Conservation (phyloP, 805 yeast species). For the Yarrowia divulgata region DNA sequence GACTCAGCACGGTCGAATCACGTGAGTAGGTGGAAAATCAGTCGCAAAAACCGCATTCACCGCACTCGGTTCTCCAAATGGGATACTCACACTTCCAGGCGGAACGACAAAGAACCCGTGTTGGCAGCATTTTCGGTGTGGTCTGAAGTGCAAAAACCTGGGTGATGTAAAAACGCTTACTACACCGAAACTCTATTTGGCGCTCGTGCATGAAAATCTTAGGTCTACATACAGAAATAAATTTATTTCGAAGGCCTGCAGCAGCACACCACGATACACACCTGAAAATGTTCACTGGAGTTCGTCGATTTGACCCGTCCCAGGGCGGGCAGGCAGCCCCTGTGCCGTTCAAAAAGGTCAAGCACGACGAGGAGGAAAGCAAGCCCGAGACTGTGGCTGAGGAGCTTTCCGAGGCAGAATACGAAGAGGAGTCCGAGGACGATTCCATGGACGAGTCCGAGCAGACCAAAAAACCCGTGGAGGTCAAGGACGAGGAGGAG, state of each 20-base stretch:
- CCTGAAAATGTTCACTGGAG: constrained; percentile 27
- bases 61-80: background rate
- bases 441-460: constrained; percentile 24
- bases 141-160: constrained; percentile 10
- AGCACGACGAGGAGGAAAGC: constrained; percentile 24
- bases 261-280: constrained; percentile 14
- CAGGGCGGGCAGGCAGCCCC: constrained; percentile 5
- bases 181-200: constrained; percentile 7
- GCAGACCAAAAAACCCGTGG: background rate
- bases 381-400: background rate
- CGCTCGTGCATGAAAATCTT: constrained; percentile 26
- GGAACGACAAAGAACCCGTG: constrained; percentile 48
- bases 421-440: constrained; percentile 18
- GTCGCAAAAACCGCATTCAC: background rate
- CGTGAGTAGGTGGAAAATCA: background rate
- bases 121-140: constrained; percentile 33
- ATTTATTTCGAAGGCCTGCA: constrained; percentile 14
- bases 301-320: constrained; percentile 36
- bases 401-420: constrained; percentile 4
- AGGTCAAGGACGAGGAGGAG: constrained; percentile 18
- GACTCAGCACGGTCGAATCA: background rate
- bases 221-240: constrained; percentile 5
- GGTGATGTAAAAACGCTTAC: constrained; percentile 35
- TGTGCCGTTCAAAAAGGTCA: constrained; percentile 32
- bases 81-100: constrained; percentile 53